Conservation (phyloP, 441 rosid species). For the Populus hybrid region DNA sequence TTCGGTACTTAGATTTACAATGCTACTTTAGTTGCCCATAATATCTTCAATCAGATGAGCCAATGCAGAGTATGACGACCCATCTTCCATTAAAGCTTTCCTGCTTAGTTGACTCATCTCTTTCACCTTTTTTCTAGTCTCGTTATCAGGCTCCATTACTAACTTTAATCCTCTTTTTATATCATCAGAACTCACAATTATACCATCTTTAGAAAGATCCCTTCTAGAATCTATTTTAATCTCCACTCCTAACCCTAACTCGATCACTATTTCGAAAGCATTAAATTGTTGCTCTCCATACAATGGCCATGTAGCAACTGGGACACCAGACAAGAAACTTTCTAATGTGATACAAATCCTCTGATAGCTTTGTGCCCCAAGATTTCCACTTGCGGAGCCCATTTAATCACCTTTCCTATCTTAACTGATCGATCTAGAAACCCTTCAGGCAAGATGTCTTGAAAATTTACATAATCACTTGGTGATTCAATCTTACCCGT, state of each 20-base stretch:
- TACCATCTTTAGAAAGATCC: too few species aligned
- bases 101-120: slow-evolving; percentile 36
- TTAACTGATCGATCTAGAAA: slow-evolving; percentile 21
- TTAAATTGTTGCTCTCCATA: slow-evolving; percentile 48
- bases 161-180: slow-evolving; percentile 34
- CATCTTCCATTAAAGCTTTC: slow-evolving; percentile 35
- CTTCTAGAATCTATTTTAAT: slow-evolving; percentile 27
- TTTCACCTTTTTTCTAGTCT: slow-evolving; percentile 29
- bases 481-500: slow-evolving; percentile 11
- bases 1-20: not conserved
- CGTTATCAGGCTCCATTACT: slow-evolving; percentile 33
- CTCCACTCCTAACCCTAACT: slow-evolving; percentile 42
- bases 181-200: slow-evolving; percentile 23
- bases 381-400: slow-evolving; percentile 45
- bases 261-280: slow-evolving; percentile 38
- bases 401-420: slow-evolving; percentile 38
- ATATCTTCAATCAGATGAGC: slow-evolving; percentile 19
- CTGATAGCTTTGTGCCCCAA: slow-evolving; percentile 35
- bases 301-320: slow-evolving; percentile 47
- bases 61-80: slow-evolving; percentile 30
- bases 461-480: slow-evolving; percentile 2
- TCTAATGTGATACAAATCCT: slow-evolving; percentile 48
- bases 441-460: slow-evolving; percentile 20
- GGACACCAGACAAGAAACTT: slow-evolving; percentile 47
- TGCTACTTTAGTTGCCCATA: not conserved